Evolutionary conservation across 352 stramenopile species (phyloP), one percentile per base, ranked within the genome.

Genomic region (Globisporangium nodosum): DNA sequence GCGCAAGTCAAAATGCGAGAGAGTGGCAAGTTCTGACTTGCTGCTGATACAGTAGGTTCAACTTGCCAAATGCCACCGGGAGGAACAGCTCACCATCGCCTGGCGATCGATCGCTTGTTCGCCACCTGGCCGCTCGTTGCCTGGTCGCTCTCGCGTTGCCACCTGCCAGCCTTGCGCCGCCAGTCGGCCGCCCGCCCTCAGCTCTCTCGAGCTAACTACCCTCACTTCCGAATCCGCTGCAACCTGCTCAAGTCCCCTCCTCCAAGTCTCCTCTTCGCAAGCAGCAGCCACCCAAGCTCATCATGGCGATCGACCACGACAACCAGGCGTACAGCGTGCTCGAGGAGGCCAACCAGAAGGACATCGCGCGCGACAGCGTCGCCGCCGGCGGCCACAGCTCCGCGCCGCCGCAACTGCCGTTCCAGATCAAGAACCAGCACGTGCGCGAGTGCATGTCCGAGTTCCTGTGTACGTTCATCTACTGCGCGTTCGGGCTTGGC

Each of bases 401-500:
- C 2, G 51, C 24, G 12, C 45, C 53, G 39, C 62, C 56, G 40
- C 33, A 56, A 6, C 53, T 60, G 49, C 63, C 63, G 49, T 69
- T 69, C 54, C 52, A 52, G 39, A 61, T 70, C 54, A 60, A 60
- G 52, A 68, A 63, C 60, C 48, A 58, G 49, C 66, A 73, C 56
- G 46, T 58, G 30, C 63, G 65, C n/a, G 68, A 81, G 58, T 81
- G 72, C 45, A 45, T 78, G 16, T 59, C 69, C 18, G 72, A 78
- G 53, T 75, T 76, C 48, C 58, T 81, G 30, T 45, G 21, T 6
- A 76, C 72, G 11, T 78, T 81, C 47, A 58, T 78, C 18, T 64
- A 70, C 21, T 49, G 54, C 21, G 53, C 43, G 7, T 72, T 72
- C 42, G 65, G 65, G 0, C 43, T 69, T 20, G 61, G 61, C 15